These are phyloP conservation scores for Cyclanthera cordifolia DNA, from an alignment of 306 rosid genomes.

Conservation along the genomic window DNA sequence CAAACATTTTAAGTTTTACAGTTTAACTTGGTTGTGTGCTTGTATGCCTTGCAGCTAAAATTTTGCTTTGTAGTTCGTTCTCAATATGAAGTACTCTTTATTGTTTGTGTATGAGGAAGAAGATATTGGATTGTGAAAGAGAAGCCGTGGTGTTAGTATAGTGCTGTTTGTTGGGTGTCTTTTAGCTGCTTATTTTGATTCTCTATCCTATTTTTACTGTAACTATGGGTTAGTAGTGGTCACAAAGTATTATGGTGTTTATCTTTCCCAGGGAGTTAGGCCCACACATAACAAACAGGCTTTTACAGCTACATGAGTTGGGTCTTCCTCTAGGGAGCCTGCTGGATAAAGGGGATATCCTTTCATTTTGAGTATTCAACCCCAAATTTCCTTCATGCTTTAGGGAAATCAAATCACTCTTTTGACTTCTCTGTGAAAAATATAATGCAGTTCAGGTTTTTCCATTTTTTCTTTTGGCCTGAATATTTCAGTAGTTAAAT, in stretches of 20 bases:
- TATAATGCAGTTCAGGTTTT: background rate
- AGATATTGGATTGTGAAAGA: slow-evolving; percentile 10
- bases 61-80: background rate
- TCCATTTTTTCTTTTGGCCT: background rate
- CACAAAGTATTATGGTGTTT: slow-evolving; percentile 15
- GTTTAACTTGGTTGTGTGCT: background rate
- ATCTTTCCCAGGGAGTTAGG: slow-evolving; percentile 20
- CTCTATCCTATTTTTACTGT: slow-evolving; percentile 14
- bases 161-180: background rate
- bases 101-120: slow-evolving; percentile 21
- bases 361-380: slow-evolving; percentile 15
- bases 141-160: background rate
- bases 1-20: background rate
- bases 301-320: slow-evolving; percentile 21
- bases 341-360: slow-evolving; percentile 18
- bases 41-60: background rate
- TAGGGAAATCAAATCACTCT: background rate
- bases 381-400: slow-evolving; percentile 8
- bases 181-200: slow-evolving; percentile 14
- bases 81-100: slow-evolving; percentile 8
- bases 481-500: background rate
- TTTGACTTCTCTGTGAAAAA: background rate
- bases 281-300: slow-evolving; percentile 19
- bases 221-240: slow-evolving; percentile 13
- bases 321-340: slow-evolving; percentile 25